Evolutionary conservation across 1,139 yeast genomes (phyloP), one percentile per base, ranked within the genome.

Genomic region (Hemisphaericaspora lyxosophila): DNA sequence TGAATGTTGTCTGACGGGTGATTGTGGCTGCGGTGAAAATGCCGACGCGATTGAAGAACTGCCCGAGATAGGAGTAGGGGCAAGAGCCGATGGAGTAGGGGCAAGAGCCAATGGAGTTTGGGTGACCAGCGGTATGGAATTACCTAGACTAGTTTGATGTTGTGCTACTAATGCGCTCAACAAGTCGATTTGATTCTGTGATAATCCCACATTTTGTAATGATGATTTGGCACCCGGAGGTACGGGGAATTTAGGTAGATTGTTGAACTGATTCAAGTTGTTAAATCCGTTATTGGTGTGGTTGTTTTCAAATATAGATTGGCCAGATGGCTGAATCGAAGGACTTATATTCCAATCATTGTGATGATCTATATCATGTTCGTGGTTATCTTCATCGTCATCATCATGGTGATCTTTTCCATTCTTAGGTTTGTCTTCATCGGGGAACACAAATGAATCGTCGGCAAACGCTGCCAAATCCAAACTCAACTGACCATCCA

Each of bases 401-500:
- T 36, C 41, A 16, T 40, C 47, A 5, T 41, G 48, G 26, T 51
- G 50, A 19, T 45, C 45, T 35, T 53, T 46, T 20, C 47, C 53
- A 34, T 56, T 52, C 27, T 60, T 58, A 3, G 82, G 82, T 54
- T 83, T 82, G 29, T 82, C 89, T 54, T 84, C 90, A 54, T 84
- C 92, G 0, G 89, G 88, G 54, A 84, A 84, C 3, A 84, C 75
- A 49, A 84, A 84, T 7, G 84, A 73, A 45, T 83, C 89, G 51
- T 84, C 89, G 1, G 89, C 90, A 69, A 84, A 84, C 1, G 88
- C 89, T 13, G 88, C 85, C 48, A 84, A 67, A 55, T 84, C 92
- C 25, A 83, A 78, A 20, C 85, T 78, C 20, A 83, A 61, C 48
- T 83, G 83, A 40, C 83, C 86, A 51, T 83, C 89, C 27, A 78